Percentiles rank a stretch among this genome's conserved stretches.
Conservation (phyloP, 2,329 filamentous ascomycete species). For the Scedosporium apiospermum region DNA sequence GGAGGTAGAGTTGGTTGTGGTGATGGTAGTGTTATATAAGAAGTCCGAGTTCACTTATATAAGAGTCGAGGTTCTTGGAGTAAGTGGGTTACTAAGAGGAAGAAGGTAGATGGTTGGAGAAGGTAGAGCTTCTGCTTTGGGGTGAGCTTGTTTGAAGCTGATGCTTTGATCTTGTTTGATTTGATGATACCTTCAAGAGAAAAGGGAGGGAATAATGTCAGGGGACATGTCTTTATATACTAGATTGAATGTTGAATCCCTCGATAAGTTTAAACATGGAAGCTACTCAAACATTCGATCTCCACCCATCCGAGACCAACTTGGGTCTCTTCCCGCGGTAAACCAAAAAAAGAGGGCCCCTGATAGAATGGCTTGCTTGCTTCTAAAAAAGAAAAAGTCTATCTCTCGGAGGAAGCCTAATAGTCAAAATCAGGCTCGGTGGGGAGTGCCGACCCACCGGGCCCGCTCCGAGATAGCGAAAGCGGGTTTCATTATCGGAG, state of each 20-base stretch:
- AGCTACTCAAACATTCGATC: not conserved
- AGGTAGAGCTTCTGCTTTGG: too few relatives aligned
- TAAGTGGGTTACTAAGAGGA: too few relatives aligned
- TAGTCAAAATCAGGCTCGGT: not conserved
- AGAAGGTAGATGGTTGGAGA: too few relatives aligned
- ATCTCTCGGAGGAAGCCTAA: not conserved
- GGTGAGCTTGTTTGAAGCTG: too few relatives aligned
- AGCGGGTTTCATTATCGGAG: too few relatives aligned
- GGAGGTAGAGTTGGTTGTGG: not conserved
- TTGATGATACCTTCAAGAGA: too few relatives aligned
- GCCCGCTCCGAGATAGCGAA: not conserved
- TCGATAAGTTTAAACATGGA: not conserved
- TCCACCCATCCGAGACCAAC: not conserved
- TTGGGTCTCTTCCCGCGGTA: not conserved
- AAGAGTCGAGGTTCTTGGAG: not conserved
- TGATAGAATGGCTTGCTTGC: not conserved
- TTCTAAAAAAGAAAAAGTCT: not conserved
- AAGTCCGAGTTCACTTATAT: not conserved
- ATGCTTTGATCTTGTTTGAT: too few relatives aligned
- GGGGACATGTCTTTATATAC: not conserved
- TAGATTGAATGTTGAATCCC: not conserved
- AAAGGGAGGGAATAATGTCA: too few relatives aligned
- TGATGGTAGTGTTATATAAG: not conserved
- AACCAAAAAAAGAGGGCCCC: not conserved
- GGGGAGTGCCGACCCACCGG: not conserved